phyloP scores from a whole-genome alignment of 805 yeast species.

The Ogataea ganodermae region DNA sequence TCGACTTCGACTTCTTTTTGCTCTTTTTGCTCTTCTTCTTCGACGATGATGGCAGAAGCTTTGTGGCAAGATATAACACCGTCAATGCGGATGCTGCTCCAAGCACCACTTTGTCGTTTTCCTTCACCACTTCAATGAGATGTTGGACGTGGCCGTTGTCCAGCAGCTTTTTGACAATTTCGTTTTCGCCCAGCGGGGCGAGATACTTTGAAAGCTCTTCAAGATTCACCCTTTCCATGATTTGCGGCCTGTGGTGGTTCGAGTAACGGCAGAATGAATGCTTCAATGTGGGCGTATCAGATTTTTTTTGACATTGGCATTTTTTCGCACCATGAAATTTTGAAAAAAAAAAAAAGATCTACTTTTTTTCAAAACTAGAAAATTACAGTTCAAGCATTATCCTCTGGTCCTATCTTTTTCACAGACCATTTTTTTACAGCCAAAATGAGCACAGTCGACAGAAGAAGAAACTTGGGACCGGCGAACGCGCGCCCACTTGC shows the following conservation, averaged over 20 bases:
- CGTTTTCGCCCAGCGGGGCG: constrained; percentile 1
- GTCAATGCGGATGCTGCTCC: constrained; percentile 19
- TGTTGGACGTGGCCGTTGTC: constrained; percentile 11
- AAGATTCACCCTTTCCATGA: background rate
- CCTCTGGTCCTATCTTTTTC: background rate
- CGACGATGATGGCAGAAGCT: constrained; percentile 8
- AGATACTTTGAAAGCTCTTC: constrained; percentile 1
- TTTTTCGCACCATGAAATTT: constrained; percentile 3
- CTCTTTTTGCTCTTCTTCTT: constrained; percentile 13
- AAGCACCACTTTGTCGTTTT: constrained; percentile 20
- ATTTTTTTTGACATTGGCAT: background rate
- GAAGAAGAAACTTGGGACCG: constrained; percentile 89
- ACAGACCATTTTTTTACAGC: background rate
- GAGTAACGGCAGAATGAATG: background rate
- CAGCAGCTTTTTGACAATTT: constrained; percentile 10
- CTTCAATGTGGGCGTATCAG: background rate
- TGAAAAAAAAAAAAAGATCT: background rate
- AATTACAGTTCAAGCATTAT: too few relatives aligned
- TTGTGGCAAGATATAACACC: constrained; percentile 9
- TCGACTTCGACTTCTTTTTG: constrained; percentile 17
- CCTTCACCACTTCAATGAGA: constrained; percentile 12
- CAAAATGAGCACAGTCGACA: constrained; percentile 52
- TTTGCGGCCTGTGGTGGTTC: background rate
- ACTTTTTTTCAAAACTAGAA: background rate
- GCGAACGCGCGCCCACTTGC: constrained; percentile 56